Evolutionary conservation across 2,329 filamentous ascomycete species (phyloP), one percentile per base, ranked within the genome.

Genomic region (Proliferodiscus dingleyae): DNA sequence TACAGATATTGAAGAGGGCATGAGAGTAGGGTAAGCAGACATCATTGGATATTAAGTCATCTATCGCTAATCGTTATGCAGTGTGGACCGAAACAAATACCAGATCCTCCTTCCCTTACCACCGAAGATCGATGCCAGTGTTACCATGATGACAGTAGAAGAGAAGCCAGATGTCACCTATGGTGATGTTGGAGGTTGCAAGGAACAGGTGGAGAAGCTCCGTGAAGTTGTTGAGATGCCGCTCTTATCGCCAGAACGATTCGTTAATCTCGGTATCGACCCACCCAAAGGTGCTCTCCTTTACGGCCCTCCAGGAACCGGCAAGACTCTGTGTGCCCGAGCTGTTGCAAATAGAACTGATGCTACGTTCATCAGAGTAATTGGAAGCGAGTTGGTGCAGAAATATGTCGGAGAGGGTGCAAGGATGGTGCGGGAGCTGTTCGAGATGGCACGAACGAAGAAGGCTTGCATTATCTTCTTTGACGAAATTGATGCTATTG

Each of bases 401-500:
- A 98, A 98, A 72, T 98, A 98, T 65, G 93, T 98, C 15, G 93
- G 93, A 65, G 93, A 98, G 68, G 93, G 93, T 65, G 93, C 94
- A 4, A 82, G 94, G 61, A 98, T 98, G 93, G 93, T 98, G 16
- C 84, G 93, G 61, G 93, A 98, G 72, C 80, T 98, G 2, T 98
- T 98, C 67, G 93, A 98, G 72, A 98, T 98, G 93, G 93, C 93
- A 8, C 83, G 93, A 59, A 97, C 93, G 46, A 98, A 98, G 80
- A 98, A 98, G 72, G 93, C 93, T 1, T 98, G 93, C 70, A 98
- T 98, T 65, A 98, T 98, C 71, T 98, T 98, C 82, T 95, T 95
- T 64, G 93, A 98, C 66, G 93, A 98, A 72, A 93, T 97, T 52
- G 91, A 97, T 67, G 91, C 91, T 39, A 88, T 97, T 45, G 91